Conservation (phyloP, 805 yeast species). For the Sugiyamaella floridensis region DNA sequence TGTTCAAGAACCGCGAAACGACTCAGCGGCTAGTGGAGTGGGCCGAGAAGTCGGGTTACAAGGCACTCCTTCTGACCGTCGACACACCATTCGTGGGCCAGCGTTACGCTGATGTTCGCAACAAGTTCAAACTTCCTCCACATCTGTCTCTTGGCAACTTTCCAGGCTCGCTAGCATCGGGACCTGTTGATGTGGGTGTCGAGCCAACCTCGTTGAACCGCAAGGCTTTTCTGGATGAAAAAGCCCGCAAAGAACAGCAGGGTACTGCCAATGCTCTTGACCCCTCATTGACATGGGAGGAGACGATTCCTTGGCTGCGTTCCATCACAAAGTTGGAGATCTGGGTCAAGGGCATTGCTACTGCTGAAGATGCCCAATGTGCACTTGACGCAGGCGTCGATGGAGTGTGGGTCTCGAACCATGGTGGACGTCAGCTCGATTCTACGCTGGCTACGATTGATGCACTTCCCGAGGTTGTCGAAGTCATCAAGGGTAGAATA, state of each 20-base stretch:
- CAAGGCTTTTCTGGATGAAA: conserved; percentile 12
- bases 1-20: conserved; percentile 26
- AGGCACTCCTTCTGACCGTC: conserved; percentile 49
- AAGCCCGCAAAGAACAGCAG: not conserved
- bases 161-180: conserved; percentile 9
- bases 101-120: conserved; percentile 40
- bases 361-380: conserved; percentile 54
- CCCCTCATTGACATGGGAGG: conserved; percentile 28
- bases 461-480: conserved; percentile 49
- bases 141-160: conserved; percentile 26
- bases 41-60: conserved; percentile 30
- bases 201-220: conserved; percentile 20
- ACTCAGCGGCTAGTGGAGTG: conserved; percentile 19
- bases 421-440: conserved; percentile 71
- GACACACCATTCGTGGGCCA: conserved; percentile 51
- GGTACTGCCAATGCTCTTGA: conserved; percentile 21
- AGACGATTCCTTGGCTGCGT: conserved; percentile 28
- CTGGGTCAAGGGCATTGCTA: conserved; percentile 57
- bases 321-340: conserved; percentile 39
- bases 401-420: conserved; percentile 64
- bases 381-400: conserved; percentile 57
- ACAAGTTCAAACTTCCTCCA: conserved; percentile 26
- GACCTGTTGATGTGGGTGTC: conserved; percentile 22
- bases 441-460: conserved; percentile 57
- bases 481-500: conserved; percentile 36